These are phyloP conservation scores for Podospora bellae-mahoneyi DNA, from an alignment of 495 filamentous ascomycete genomes.

Conservation along the genomic window DNA sequence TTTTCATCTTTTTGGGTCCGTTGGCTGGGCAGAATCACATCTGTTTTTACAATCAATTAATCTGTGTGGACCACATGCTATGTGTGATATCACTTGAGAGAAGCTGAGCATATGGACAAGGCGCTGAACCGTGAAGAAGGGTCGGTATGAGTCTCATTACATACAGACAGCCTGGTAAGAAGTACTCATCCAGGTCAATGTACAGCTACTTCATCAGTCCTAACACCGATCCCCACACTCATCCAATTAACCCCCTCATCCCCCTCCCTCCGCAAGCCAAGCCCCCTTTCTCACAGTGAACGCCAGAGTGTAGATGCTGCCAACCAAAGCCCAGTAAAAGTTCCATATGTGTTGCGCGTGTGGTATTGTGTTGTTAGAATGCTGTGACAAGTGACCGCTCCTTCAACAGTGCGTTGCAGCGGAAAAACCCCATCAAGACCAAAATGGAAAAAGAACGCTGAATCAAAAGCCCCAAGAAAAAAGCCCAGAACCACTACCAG, in stretches of 20 bases:
- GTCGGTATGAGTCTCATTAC: too few relatives aligned
- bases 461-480: not conserved
- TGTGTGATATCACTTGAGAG: not conserved
- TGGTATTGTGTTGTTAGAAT: not conserved
- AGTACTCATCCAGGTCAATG: not conserved
- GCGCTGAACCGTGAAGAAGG: not conserved
- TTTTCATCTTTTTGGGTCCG: not conserved
- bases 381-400: not conserved
- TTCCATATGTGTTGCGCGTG: not conserved
- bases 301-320: not conserved
- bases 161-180: too few relatives aligned
- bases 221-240: not conserved
- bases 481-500: not conserved
- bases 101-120: not conserved
- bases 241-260: not conserved
- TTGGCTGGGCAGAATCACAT: not conserved
- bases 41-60: not conserved
- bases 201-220: not conserved
- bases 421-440: not conserved
- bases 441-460: not conserved
- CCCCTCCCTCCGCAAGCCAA: not conserved
- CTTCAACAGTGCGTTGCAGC: not conserved
- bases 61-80: not conserved
- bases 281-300: not conserved
- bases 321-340: not conserved